Evolutionary conservation across 2,329 filamentous ascomycete species (phyloP), one percentile per base, ranked within the genome.

Genomic region (Trichoderma aggressivum): DNA sequence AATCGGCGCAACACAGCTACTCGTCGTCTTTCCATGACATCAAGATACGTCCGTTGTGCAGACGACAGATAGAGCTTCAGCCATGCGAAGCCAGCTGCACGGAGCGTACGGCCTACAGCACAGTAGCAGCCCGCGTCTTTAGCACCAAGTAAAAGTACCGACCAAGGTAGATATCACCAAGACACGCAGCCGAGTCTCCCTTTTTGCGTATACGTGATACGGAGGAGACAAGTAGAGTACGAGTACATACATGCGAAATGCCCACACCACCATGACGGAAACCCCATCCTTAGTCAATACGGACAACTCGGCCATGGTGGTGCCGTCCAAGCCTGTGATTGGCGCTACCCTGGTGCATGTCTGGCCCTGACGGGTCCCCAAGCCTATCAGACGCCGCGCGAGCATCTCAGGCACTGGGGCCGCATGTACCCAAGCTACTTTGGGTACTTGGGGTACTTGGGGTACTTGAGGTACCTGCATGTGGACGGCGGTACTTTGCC

Each of bases 251-350:
- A 34, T 67, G 53, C 28, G 28, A 43, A 21, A 11, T 26, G 56
- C 28, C 55, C 65, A 69, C 65, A 69, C 65, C 64, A 67, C 64
- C 64, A 59, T 50, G 34, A 59, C 64, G 32, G 18, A 43, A 30
- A 7, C 26, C 53, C 64, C 36, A 30, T 58, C 65, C 65, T 39
- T 69, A 61, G 56, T 69, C 65, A 43, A 69, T 60, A 69, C 65
- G 65, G 65, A 69, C 65, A 53, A 61, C 65, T 69, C 65, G 65
- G 65, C 65, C 21, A 50, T 69, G 65, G 65, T 69, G 56, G 65
- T 60, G 65, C 39, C 56, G 36, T 16, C 11, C 12, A 8, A 2
- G 39, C 28, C 65, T 60, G 39, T 61, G 65, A 61, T 69, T 69
- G 65, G 65, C n/a, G n/a, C 7, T 2, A 16, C 56, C 65, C 65